phyloP scores from a whole-genome alignment of 192 early-diverging fungal genomes.

The Nowakowskiella sp. region DNA sequence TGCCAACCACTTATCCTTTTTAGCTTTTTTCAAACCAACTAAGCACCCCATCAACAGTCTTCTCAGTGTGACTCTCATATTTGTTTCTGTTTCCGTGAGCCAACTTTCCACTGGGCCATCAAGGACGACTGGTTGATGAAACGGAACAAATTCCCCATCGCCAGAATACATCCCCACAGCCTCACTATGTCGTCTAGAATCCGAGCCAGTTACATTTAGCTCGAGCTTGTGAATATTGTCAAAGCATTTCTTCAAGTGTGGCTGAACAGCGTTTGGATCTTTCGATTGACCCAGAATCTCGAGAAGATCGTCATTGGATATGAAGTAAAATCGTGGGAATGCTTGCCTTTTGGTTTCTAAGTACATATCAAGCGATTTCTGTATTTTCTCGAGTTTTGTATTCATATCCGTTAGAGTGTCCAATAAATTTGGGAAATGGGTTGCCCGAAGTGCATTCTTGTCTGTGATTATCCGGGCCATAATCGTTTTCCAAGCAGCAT shows the following conservation, averaged over 20 bases:
- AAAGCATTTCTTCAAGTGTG: constrained; percentile 55
- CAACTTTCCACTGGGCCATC: constrained; percentile 49
- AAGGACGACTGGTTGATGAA: constrained; percentile 37
- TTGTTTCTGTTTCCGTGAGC: constrained; percentile 45
- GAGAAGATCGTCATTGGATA: constrained; percentile 53
- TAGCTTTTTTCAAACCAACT: constrained; percentile 43
- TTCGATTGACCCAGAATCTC: constrained; percentile 53
- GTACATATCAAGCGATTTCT: constrained; percentile 56
- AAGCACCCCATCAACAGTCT: constrained; percentile 42
- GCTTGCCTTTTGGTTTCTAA: constrained; percentile 52
- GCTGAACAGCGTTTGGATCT: constrained; percentile 51
- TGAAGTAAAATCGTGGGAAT: constrained; percentile 54
- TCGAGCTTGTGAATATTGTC: constrained; percentile 50
- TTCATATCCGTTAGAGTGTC: constrained; percentile 49
- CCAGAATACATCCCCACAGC: constrained; percentile 53
- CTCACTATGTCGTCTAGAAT: constrained; percentile 44
- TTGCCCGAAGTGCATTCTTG: constrained; percentile 41
- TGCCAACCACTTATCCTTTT: constrained; percentile 57
- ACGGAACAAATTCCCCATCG: constrained; percentile 56
- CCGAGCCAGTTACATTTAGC: constrained; percentile 35
- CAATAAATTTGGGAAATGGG: constrained; percentile 31
- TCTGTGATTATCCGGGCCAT: constrained; percentile 35
- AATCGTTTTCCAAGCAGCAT: constrained; percentile 36
- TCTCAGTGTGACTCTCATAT: constrained; percentile 43
- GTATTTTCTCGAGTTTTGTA: constrained; percentile 51